Evolutionary conservation across 2,329 filamentous ascomycete genomes (phyloP), one percentile per base, ranked within the genome.

Genomic region (Fusarium protoensiforme): DNA sequence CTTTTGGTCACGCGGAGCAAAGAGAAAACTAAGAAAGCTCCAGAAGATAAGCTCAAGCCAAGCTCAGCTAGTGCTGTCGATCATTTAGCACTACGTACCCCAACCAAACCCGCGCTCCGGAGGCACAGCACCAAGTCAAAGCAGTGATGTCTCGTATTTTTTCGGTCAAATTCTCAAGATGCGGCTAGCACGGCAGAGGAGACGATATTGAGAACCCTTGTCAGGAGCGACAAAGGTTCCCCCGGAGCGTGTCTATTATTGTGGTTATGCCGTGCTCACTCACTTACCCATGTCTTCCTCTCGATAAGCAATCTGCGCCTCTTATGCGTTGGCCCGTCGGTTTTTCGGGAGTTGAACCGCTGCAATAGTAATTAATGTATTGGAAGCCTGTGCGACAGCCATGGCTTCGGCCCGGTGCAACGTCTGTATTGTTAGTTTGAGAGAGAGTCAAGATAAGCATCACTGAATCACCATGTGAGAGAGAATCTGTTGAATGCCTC

Each of bases 151-250:
- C 46, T 27, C 43, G 43, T 48, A 48, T 48, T 48, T 46, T n/a
- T 24, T 48, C 43, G 46, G 46, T 31, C 18, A 53, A 53, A 53
- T 53, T 53, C 46, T 18, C n/a, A 20, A 31, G 27, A 29, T 36
- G 22, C 71, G 71, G 71, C 61, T 74, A 74, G 61, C 31, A 66
- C 71, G 71, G 71, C 71, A 74, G 46, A 41, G 22, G 41, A 24
- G 13, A 46, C 8, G 13, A 18, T 46, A 46, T 46, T 18, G 20
- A 46, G 22, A 46, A 46, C 36, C 33, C 36, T 64, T 60, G 57
- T 33, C 16, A 43, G n/a, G 51, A 31, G 27, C 2, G n/a, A 24
- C 29, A 33, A 41, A 60, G 29, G 57, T 29, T 36, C 39, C 39
- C 20, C 22, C 24, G 35, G 39, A 43, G n/a, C 22, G 60, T 43